Percentiles rank a stretch among this genome's conserved stretches.
Conservation (phyloP, 352 stramenopile genomes). For the Globisporangium orthogonon region DNA sequence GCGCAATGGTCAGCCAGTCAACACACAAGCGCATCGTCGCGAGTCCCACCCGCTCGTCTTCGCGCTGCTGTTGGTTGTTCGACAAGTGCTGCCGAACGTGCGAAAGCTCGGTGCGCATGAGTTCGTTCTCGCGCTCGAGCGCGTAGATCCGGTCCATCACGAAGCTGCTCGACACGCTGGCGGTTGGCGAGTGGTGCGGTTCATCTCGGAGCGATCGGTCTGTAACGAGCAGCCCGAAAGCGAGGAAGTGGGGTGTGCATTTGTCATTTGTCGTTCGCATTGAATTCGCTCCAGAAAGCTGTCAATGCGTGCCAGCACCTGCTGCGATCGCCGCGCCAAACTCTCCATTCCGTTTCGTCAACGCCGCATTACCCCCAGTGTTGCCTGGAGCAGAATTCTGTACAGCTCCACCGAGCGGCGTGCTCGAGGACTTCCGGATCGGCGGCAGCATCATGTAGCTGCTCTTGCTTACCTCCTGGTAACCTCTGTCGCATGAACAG, state of each 20-base stretch:
- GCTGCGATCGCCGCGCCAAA: not conserved
- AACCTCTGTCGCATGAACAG: no score
- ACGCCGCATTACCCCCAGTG: not conserved
- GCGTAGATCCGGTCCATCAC: constrained; percentile 30
- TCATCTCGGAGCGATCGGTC: constrained; percentile 10
- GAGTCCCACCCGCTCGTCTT: constrained; percentile 40
- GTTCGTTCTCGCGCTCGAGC: constrained; percentile 57
- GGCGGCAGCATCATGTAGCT: constrained; percentile 35
- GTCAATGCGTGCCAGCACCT: not conserved
- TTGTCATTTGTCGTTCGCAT: no score
- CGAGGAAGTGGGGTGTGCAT: no score
- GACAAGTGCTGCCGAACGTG: constrained; percentile 46
- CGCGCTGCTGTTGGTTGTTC: constrained; percentile 50
- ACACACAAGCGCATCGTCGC: constrained; percentile 1
- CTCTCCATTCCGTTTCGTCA: not conserved
- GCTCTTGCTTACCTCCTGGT: not conserved
- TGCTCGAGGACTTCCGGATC: constrained; percentile 32
- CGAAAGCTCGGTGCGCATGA: constrained; percentile 42
- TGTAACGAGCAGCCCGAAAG: not conserved
- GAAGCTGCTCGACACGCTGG: constrained; percentile 6
- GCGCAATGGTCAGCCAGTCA: no score
- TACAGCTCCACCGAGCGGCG: constrained; percentile 1
- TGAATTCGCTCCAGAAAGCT: no score
- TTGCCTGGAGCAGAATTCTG: not conserved
- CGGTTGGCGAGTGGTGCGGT: not conserved